A percentile compares a stretch with the other conserved stretches of the same genome.
These are phyloP conservation scores for Linnemannia elongata DNA, from an alignment of 192 early-diverging fungal genomes.

Conservation along the genomic window DNA sequence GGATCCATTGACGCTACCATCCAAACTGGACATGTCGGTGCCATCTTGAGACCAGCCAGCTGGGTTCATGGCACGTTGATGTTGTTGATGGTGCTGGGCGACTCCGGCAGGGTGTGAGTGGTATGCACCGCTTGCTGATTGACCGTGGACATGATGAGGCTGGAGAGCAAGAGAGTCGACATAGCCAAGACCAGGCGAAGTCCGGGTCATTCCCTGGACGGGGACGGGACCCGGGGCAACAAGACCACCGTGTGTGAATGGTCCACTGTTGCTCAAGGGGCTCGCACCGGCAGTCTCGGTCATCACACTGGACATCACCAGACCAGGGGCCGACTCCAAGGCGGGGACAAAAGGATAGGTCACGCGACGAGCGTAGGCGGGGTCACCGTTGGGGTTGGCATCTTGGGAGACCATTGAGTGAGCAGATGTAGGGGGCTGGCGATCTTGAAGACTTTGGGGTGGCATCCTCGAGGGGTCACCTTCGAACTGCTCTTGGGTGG, in stretches of 20 bases:
- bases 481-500: slow-evolving; percentile 31
- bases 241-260: slow-evolving; percentile 26
- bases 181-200: slow-evolving; percentile 19
- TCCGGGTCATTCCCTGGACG: slow-evolving; percentile 27
- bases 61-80: slow-evolving; percentile 10
- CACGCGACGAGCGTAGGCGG: slow-evolving; percentile 29
- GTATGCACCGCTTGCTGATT: slow-evolving; percentile 1
- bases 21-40: slow-evolving; percentile 25
- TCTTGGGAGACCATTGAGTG: slow-evolving; percentile 29
- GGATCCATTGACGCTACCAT: slow-evolving; percentile 45
- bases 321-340: slow-evolving; percentile 21
- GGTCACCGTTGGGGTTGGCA: not conserved
- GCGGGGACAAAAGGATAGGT: slow-evolving; percentile 45
- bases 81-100: slow-evolving; percentile 12
- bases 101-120: slow-evolving; percentile 1
- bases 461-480: slow-evolving; percentile 23
- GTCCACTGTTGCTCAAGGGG: slow-evolving; percentile 15
- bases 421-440: slow-evolving; percentile 2
- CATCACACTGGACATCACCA: slow-evolving; percentile 36
- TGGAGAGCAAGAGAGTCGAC: slow-evolving; percentile 34
- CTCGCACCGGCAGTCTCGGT: slow-evolving; percentile 37
- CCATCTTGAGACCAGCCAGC: slow-evolving; percentile 36
- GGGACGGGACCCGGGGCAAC: slow-evolving; percentile 24
- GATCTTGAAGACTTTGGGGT: slow-evolving; percentile 14
- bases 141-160: slow-evolving; percentile 18